Evolutionary conservation across 306 rosid genomes (phyloP).

Genomic region (cucumber (Cucumis sativus)): DNA sequence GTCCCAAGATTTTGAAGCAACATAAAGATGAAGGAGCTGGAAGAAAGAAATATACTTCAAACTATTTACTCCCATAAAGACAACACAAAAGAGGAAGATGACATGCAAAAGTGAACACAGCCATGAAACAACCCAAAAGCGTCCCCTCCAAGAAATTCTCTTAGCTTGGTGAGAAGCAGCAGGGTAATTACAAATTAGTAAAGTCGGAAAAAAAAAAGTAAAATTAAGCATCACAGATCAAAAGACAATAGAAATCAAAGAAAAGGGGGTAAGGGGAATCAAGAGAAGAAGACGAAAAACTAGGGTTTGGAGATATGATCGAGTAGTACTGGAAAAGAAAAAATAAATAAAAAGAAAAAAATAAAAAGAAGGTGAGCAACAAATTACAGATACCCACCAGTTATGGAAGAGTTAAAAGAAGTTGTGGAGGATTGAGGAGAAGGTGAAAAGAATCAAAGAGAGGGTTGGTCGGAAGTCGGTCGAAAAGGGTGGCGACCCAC

Average conservation of each 20-base stretch:
- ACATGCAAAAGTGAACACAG: background rate
- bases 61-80: background rate
- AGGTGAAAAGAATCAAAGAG: background rate
- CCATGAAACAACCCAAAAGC: background rate
- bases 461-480: background rate
- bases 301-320: slow-evolving; percentile 1
- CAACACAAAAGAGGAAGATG: background rate
- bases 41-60: background rate
- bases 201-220: background rate
- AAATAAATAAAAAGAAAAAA: background rate
- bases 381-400: background rate
- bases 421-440: background rate
- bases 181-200: background rate
- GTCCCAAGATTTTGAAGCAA: background rate
- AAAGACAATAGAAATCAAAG: background rate
- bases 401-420: background rate
- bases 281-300: background rate
- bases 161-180: background rate
- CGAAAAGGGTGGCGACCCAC: background rate
- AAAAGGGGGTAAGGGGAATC: background rate
- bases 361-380: background rate
- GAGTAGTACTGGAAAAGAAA: background rate
- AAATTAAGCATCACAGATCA: background rate
- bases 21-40: background rate
- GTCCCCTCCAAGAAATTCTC: background rate